These are phyloP conservation scores for Lactarius akahatsu DNA, from an alignment of 768 basidiomycete species.

Conservation along the genomic window DNA sequence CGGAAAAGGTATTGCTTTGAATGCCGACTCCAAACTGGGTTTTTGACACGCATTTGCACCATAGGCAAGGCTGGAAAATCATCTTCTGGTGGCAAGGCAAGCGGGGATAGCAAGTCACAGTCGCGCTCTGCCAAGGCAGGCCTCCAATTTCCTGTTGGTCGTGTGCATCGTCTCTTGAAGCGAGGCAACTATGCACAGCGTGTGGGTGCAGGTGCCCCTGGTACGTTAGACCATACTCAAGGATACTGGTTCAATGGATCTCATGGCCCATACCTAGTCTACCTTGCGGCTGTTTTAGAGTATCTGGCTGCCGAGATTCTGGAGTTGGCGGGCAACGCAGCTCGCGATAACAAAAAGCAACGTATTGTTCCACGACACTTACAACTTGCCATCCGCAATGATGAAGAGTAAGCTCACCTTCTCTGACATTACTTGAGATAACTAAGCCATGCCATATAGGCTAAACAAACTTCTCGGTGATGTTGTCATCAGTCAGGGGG, in stretches of 20 bases:
- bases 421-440: too few relatives aligned
- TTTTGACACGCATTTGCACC: background rate
- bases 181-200: constrained; percentile 84
- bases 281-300: constrained; percentile 88
- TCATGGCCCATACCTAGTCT: constrained; percentile 48
- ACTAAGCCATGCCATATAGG: constrained; percentile 36
- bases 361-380: constrained; percentile 94
- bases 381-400: constrained; percentile 90
- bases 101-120: constrained; percentile 51
- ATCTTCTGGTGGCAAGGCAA: constrained; percentile 39
- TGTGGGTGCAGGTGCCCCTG: constrained; percentile 85
- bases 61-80: constrained; percentile 46
- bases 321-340: constrained; percentile 87
- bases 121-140: constrained; percentile 77
- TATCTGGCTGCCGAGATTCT: constrained; percentile 93
- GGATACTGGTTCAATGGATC: background rate
- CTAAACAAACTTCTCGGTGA: constrained; percentile 69
- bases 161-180: constrained; percentile 88
- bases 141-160: constrained; percentile 88
- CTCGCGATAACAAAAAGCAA: constrained; percentile 82
- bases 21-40: background rate
- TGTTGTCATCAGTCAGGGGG: constrained; percentile 94
- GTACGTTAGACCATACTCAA: constrained; percentile 38
- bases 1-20: constrained; percentile 23
- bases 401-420: constrained; percentile 64